phyloP scores from a whole-genome alignment of 805 yeast genomes.

The Saccharomycopsis babjevae region DNA sequence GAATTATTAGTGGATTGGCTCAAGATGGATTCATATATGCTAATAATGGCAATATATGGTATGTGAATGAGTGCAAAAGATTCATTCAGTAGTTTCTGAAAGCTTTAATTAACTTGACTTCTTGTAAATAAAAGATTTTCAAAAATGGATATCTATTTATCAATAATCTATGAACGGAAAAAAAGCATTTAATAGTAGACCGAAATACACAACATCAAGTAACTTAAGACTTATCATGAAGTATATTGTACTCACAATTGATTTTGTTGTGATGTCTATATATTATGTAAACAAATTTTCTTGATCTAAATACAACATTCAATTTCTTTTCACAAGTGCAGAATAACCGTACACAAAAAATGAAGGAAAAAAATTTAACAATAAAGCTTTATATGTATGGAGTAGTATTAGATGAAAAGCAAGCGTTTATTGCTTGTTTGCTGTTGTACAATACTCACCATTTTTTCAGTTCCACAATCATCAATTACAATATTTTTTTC shows the following conservation, averaged over 20 bases:
- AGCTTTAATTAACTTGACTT: no score
- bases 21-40: constrained; percentile 53
- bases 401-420: not conserved
- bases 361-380: not conserved
- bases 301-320: not conserved
- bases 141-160: not conserved
- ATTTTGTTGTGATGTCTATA: not conserved
- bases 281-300: not conserved
- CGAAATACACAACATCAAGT: no score
- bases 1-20: constrained; percentile 48
- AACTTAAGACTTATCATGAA: no score
- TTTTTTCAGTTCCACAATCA: no score
- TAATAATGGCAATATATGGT: constrained; percentile 63
- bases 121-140: no score
- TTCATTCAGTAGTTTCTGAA: not conserved
- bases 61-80: constrained; percentile 24
- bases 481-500: no score
- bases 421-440: not conserved
- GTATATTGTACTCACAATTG: not conserved
- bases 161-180: no score
- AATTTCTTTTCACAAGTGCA: not conserved
- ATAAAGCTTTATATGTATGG: not conserved
- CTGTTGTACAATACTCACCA: not conserved
- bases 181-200: no score
- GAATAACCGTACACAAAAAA: not conserved